Conservation (phyloP, 1,139 yeast species). For the Geotrichum australiense region DNA sequence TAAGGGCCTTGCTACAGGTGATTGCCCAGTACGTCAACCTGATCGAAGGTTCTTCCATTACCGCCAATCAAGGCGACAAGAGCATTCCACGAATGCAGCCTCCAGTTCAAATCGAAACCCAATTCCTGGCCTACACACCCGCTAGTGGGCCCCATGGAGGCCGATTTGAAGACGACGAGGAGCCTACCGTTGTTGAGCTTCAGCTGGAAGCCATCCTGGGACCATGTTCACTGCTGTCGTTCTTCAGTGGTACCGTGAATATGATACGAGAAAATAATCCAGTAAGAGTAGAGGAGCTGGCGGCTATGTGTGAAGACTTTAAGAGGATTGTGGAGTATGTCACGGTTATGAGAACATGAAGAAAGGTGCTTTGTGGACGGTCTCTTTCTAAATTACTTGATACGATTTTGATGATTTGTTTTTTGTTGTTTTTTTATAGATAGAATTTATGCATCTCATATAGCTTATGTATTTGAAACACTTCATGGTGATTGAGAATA, state of each 20-base stretch:
- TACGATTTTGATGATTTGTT: too few relatives aligned
- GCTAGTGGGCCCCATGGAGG: too few relatives aligned
- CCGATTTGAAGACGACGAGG: constrained; percentile 8
- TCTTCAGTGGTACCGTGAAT: constrained; percentile 4
- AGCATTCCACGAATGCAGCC: background rate
- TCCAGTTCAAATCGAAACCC: background rate
- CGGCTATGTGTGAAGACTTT: constrained; percentile 1
- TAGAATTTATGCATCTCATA: too few relatives aligned
- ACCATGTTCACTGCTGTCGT: background rate
- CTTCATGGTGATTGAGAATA: too few relatives aligned
- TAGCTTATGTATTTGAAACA: too few relatives aligned
- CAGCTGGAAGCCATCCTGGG: constrained; percentile 6
- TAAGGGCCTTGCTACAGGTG: background rate
- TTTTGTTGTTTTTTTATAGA: too few relatives aligned
- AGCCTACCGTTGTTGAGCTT: constrained; percentile 10
- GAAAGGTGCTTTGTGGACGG: too few relatives aligned
- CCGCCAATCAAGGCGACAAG: background rate
- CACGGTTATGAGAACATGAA: too few relatives aligned
- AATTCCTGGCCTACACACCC: background rate
- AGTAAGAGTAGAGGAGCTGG: background rate
- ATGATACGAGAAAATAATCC: background rate
- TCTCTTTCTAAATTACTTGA: too few relatives aligned
- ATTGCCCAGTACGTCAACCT: constrained; percentile 6
- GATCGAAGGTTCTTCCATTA: background rate
- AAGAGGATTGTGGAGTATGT: constrained; percentile 2